A percentile compares a stretch with the other conserved stretches of the same genome.
phyloP scores from a whole-genome alignment of 2,329 filamentous ascomycete genomes.

The Talaromyces sp. region DNA sequence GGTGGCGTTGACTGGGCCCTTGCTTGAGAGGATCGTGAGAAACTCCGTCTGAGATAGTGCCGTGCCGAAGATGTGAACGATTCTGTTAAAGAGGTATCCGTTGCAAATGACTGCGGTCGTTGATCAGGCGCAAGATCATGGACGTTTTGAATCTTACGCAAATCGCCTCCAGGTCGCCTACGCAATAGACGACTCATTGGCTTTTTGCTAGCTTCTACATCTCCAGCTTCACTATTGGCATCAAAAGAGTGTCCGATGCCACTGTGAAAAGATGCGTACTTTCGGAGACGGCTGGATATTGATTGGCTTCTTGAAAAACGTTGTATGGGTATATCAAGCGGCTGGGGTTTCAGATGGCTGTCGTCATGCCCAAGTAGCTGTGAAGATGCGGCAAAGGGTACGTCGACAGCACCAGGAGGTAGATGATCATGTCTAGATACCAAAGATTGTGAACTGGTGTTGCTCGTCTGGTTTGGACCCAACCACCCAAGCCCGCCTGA shows the following conservation, averaged over 20 bases:
- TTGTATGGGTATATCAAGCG: neutral
- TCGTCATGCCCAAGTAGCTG: constrained; percentile 21
- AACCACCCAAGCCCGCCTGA: constrained; percentile 35
- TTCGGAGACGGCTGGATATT: constrained; percentile 40
- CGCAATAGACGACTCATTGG: constrained; percentile 58
- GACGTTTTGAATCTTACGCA: constrained; percentile 66
- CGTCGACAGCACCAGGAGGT: constrained; percentile 23
- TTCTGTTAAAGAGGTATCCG: constrained; percentile 37
- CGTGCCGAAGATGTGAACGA: constrained; percentile 27
- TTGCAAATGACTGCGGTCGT: constrained; percentile 38
- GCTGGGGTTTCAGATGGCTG: neutral
- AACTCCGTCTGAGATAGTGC: constrained; percentile 15
- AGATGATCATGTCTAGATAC: neutral
- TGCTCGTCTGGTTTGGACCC: constrained; percentile 2
- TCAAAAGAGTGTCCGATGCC: constrained; percentile 37
- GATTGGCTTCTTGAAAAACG: constrained; percentile 26
- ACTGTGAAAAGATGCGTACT: constrained; percentile 48
- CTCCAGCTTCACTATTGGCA: constrained; percentile 29
- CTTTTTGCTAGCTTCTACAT: constrained; percentile 27
- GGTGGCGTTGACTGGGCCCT: constrained; percentile 22
- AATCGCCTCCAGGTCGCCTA: constrained; percentile 70
- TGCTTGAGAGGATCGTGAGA: constrained; percentile 14
- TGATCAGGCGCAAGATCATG: constrained; percentile 56
- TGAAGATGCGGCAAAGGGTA: constrained; percentile 29
- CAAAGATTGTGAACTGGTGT: constrained; percentile 17